These are phyloP conservation scores for Cucurbita moschata DNA, from an alignment of 306 rosid genomes.

Conservation along the genomic window DNA sequence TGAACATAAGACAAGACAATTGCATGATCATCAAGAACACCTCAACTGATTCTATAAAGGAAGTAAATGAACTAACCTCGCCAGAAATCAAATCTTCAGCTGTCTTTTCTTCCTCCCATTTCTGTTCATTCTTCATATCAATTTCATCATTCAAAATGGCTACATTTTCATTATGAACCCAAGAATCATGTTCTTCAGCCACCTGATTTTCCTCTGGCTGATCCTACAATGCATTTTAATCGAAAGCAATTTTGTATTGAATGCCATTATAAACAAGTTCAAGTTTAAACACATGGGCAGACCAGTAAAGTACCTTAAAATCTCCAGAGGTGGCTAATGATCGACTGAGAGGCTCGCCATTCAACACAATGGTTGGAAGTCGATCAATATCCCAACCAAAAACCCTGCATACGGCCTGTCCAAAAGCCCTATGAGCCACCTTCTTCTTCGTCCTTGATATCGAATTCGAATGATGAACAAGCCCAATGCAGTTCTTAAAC, in stretches of 20 bases:
- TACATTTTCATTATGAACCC: neutral
- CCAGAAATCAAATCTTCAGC: neutral
- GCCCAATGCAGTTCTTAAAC: slow-evolving; percentile 36
- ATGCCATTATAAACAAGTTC: neutral
- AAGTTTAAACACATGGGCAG: neutral
- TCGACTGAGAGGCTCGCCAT: slow-evolving; percentile 32
- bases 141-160: neutral
- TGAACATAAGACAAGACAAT: neutral
- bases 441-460: slow-evolving; percentile 26
- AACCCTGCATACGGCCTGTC: slow-evolving; percentile 35
- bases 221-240: slow-evolving; percentile 2
- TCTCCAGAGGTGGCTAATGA: slow-evolving; percentile 10
- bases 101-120: slow-evolving; percentile 1
- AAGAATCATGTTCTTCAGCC: neutral
- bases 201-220: neutral
- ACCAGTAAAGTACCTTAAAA: slow-evolving; percentile 11
- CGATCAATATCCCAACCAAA: slow-evolving; percentile 54
- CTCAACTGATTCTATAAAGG: neutral
- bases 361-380: slow-evolving; percentile 34
- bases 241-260: neutral
- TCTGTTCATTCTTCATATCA: neutral
- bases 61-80: slow-evolving; percentile 2
- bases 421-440: slow-evolving; percentile 52
- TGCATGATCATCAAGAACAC: neutral
- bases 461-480: slow-evolving; percentile 43